Percentiles rank a stretch among this genome's conserved stretches.
phyloP scores from a whole-genome alignment of 305 asterid species.

The Solanum hybrid region DNA sequence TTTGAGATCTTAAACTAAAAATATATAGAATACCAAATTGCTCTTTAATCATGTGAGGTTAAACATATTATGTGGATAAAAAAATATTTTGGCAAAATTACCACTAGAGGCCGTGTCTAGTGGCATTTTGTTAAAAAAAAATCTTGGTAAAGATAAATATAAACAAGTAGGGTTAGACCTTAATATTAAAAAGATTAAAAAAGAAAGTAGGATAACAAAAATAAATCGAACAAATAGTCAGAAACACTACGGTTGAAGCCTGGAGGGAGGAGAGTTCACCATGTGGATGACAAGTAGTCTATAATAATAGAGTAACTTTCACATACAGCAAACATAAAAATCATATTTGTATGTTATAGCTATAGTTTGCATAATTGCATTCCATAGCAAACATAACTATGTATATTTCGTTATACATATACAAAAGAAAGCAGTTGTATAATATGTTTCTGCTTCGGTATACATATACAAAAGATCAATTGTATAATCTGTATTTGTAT shows the following conservation, averaged over 20 bases:
- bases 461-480: too few species aligned
- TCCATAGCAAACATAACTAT: too few species aligned
- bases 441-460: too few species aligned
- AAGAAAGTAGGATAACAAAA: not conserved
- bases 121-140: not conserved
- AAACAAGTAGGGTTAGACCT: not conserved
- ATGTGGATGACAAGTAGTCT: not conserved
- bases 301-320: too few species aligned
- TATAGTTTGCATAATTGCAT: too few species aligned
- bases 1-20: not conserved
- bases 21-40: not conserved
- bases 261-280: not conserved
- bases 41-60: not conserved
- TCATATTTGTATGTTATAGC: too few species aligned
- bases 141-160: not conserved
- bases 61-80: not conserved
- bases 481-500: too few species aligned
- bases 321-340: too few species aligned
- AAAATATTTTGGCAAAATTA: not conserved
- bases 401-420: too few species aligned
- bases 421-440: too few species aligned
- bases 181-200: too few species aligned
- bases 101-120: not conserved
- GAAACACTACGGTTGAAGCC: not conserved
- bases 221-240: not conserved